Conservation (phyloP, 2,329 filamentous ascomycete species). For the Metarhizium album region DNA sequence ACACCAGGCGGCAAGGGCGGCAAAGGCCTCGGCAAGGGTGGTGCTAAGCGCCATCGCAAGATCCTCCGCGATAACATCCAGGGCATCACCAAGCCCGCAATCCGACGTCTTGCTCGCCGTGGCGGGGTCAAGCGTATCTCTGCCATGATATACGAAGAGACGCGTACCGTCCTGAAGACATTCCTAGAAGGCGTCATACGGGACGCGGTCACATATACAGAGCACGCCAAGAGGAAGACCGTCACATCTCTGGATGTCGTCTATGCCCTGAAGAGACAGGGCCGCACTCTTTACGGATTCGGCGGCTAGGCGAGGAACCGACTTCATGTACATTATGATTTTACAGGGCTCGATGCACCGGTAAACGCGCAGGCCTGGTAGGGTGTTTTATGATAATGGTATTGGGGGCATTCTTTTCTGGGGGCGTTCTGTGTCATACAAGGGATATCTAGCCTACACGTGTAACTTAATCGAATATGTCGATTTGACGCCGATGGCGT, state of each 20-base stretch:
- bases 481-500: constrained; percentile 15
- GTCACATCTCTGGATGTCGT: constrained; percentile 61
- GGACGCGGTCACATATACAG: constrained; percentile 67
- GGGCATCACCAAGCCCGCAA: constrained; percentile 97
- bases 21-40: constrained; percentile 96
- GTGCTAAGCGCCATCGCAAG: constrained; percentile 98
- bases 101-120: constrained; percentile 96
- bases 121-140: constrained; percentile 99
- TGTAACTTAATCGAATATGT: constrained; percentile 21
- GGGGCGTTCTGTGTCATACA: constrained; percentile 33
- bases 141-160: constrained; percentile 80
- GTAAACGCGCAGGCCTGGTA: constrained; percentile 13
- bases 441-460: constrained; percentile 27
- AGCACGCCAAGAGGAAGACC: constrained; percentile 74
- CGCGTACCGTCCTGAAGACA: constrained; percentile 65
- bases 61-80: constrained; percentile 99
- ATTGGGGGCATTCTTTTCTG: constrained; percentile 27
- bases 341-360: background rate
- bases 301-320: constrained; percentile 51
- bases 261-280: constrained; percentile 58
- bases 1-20: constrained; percentile 78
- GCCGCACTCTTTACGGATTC: constrained; percentile 76
- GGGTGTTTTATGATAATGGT: constrained; percentile 32
- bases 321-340: constrained; percentile 26
- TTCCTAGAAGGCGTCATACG: constrained; percentile 69